Conservation (phyloP, 2,329 filamentous ascomycete species). For the Colletotrichum brevisporum region DNA sequence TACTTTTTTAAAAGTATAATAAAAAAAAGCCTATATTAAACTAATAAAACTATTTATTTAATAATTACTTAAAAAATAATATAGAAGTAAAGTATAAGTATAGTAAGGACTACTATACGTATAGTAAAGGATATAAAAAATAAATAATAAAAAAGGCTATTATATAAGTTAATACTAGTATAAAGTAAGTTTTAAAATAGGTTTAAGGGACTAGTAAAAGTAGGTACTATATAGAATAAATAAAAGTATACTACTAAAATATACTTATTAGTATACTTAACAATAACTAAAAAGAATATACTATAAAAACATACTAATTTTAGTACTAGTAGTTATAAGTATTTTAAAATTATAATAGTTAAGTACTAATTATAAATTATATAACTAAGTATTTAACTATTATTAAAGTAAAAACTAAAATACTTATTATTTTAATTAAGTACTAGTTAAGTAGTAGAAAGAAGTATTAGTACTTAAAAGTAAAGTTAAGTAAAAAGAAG, state of each 20-base stretch:
- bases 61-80: conserved; percentile 32
- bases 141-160: conserved; percentile 5
- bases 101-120: conserved; percentile 24
- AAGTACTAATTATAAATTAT: conserved; percentile 22
- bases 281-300: neutral
- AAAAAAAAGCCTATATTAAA: conserved; percentile 11
- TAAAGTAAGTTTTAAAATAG: neutral
- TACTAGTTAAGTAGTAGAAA: neutral
- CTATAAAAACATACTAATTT: conserved; percentile 1
- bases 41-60: conserved; percentile 27
- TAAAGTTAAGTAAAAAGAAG: neutral
- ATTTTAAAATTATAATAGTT: conserved; percentile 32
- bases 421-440: conserved; percentile 38
- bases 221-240: neutral
- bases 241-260: neutral
- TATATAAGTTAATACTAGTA: conserved; percentile 3
- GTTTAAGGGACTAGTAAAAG: neutral
- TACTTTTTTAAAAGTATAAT: conserved; percentile 33
- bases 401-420: conserved; percentile 38
- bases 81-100: conserved; percentile 35
- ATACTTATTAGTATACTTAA: conserved; percentile 2
- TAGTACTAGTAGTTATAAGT: neutral
- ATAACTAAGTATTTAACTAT: conserved; percentile 39
- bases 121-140: conserved; percentile 12
- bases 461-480: neutral